A percentile compares a stretch with the other conserved stretches of the same genome.
phyloP scores from a whole-genome alignment of 73 alveolate genomes.

The Blepharisma japonicum region DNA sequence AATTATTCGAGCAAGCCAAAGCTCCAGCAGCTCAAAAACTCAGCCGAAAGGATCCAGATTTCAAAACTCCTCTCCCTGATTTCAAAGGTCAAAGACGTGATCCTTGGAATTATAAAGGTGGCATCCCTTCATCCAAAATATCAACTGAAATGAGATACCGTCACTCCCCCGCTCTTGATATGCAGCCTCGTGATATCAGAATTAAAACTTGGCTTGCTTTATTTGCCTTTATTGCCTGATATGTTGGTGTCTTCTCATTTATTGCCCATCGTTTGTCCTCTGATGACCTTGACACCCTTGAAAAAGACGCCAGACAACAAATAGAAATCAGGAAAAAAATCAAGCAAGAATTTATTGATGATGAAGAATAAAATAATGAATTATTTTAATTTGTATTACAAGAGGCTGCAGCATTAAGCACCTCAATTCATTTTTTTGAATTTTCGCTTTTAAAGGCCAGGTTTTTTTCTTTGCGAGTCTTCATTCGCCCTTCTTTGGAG shows the following conservation, averaged over 20 bases:
- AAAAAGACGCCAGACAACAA: conserved; percentile 26
- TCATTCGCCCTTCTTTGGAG: conserved; percentile 12
- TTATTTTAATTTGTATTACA: too few relatives aligned
- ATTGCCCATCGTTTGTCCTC: conserved; percentile 1
- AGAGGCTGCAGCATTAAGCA: too few relatives aligned
- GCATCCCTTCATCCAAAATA: not conserved
- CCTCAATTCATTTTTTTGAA: conserved; percentile 11
- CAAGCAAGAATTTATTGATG: conserved; percentile 4
- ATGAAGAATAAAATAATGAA: too few relatives aligned
- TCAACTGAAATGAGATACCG: conserved; percentile 18
- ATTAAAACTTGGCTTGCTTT: conserved; percentile 14
- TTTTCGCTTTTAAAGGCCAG: conserved; percentile 13
- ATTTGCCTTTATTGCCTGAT: not conserved
- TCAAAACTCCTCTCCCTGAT: conserved; percentile 16
- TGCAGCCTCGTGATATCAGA: conserved; percentile 17
- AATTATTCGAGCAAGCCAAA: not conserved
- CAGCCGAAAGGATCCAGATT: conserved; percentile 11
- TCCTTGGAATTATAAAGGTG: not conserved
- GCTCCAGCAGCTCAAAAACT: not conserved
- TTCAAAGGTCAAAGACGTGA: conserved; percentile 27
- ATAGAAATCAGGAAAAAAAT: conserved; percentile 8
- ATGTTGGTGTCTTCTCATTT: not conserved
- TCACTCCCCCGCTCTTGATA: not conserved
- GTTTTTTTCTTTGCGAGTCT: not conserved
- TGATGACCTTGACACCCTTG: conserved; percentile 18